Base-by-base conservation (phyloP, 2,329 filamentous ascomycete genomes). In the Atkinsonella hypoxylon region DNA sequence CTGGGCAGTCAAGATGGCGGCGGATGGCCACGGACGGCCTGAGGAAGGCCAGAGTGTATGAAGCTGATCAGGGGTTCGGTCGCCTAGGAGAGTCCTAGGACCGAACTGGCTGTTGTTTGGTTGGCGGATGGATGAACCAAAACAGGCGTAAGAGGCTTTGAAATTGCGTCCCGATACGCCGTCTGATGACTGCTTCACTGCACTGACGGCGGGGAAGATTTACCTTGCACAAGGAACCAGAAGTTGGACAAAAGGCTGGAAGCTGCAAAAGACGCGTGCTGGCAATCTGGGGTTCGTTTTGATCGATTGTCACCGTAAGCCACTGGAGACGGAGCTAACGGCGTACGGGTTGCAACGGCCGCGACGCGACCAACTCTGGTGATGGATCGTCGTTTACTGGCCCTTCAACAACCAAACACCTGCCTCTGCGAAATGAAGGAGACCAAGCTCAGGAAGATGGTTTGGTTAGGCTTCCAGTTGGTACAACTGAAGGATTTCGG, bases 1-100 rank as follows among this genome's bases (percentile, higher is more conserved):
- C 38, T 49, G 51, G 34, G 18, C 30, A 40, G 17, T 30, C 26
- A 43, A 38, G 43, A 49, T 30, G 26, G 46, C 50, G 26, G 46
- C 50, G 40, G 50, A 45, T 39, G 44, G 32, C 22, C 22, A 26
- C 32, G 32, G 32, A 5, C 3, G 39, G 22, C 45, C 41, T 17
- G 36, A 51, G 49, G 40, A 31, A 51, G 48, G 52, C 45, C 49
- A 53, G 52, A 48, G 42, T 49, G 52, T 32, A 39, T 39, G 49
- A 34, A 38, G 26, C 17, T 34, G 48, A 30, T 51, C 52, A 51
- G 49, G 48, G 45, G 49, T 51, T 42, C 20, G 26, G 39, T 36
- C 39, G 38, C 38, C 43, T 32, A 22, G 20, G 20, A 22, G 20
- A 22, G 20, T 22, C 20, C 20, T 22, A 42, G 51, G 51, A 45